phyloP scores from a whole-genome alignment of 2,329 filamentous ascomycete genomes.

The Xylariaceae sp. region DNA sequence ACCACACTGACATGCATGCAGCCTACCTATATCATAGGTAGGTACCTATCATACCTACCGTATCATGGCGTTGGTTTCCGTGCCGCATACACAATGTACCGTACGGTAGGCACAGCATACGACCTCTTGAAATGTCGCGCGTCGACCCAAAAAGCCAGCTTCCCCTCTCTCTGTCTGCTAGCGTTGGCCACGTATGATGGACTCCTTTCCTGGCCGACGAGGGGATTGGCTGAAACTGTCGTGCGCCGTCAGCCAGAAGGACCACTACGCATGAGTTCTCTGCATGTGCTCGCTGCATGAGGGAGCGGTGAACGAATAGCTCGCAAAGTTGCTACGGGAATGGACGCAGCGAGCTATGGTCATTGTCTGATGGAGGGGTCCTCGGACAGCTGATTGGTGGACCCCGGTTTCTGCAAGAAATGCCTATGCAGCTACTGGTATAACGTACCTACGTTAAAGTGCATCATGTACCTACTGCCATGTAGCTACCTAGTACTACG shows the following conservation, averaged over 20 bases:
- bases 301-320: constrained; percentile 29
- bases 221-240: constrained; percentile 26
- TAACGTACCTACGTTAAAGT: not conserved
- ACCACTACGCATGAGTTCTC: constrained; percentile 16
- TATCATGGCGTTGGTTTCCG: not conserved
- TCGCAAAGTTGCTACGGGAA: not conserved
- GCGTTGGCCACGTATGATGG: constrained; percentile 25
- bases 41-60: not conserved
- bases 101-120: not conserved
- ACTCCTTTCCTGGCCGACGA: constrained; percentile 1
- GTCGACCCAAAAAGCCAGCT: not conserved
- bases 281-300: constrained; percentile 9
- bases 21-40: not conserved
- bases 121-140: not conserved
- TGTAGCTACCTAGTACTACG: not conserved
- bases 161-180: not conserved
- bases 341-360: constrained; percentile 8
- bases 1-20: not conserved
- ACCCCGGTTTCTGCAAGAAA: constrained; percentile 20
- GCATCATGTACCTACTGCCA: not conserved
- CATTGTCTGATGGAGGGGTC: constrained; percentile 8
- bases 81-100: not conserved
- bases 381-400: constrained; percentile 5
- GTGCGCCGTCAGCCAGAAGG: constrained; percentile 24
- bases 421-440: constrained; percentile 1